These are phyloP conservation scores for Tetrapisispora phaffii DNA, from an alignment of 805 yeast species.

Conservation along the genomic window DNA sequence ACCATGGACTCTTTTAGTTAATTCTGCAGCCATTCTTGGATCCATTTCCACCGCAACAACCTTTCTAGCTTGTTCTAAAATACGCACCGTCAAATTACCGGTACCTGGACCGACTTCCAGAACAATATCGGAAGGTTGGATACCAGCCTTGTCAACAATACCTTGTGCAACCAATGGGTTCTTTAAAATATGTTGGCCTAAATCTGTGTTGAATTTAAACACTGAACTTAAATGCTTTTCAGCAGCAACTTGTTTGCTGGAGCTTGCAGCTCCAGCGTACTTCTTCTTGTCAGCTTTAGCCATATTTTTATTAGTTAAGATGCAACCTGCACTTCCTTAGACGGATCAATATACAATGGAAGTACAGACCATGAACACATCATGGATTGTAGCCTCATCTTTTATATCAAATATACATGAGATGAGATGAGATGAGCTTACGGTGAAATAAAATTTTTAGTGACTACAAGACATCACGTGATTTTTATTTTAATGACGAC, in stretches of 20 bases:
- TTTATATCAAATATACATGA: neutral
- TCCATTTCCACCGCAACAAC: constrained; percentile 98
- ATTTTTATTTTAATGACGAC: neutral
- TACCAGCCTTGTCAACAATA: constrained; percentile 90
- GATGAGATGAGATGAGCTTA: neutral
- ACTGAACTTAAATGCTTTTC: constrained; percentile 63
- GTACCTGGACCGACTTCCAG: constrained; percentile 99
- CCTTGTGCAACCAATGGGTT: constrained; percentile 97
- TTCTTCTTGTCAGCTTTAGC: constrained; percentile 58
- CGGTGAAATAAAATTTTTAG: neutral
- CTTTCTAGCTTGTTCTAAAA: constrained; percentile 82
- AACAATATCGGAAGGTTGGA: constrained; percentile 85
- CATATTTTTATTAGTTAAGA: constrained; percentile 29
- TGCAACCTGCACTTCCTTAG: neutral
- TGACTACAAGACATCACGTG: neutral
- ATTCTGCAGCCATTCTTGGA: constrained; percentile 99
- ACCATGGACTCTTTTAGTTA: constrained; percentile 94
- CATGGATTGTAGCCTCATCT: too few relatives aligned
- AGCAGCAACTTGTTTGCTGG: constrained; percentile 53
- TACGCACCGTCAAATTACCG: constrained; percentile 90
- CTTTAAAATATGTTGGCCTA: constrained; percentile 94
- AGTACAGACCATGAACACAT: neutral
- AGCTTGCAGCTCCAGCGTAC: constrained; percentile 39
- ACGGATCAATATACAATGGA: neutral
- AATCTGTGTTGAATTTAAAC: constrained; percentile 91